These are phyloP conservation scores for Trichoderma reesei DNA, from an alignment of 495 filamentous ascomycete species.

Conservation along the genomic window DNA sequence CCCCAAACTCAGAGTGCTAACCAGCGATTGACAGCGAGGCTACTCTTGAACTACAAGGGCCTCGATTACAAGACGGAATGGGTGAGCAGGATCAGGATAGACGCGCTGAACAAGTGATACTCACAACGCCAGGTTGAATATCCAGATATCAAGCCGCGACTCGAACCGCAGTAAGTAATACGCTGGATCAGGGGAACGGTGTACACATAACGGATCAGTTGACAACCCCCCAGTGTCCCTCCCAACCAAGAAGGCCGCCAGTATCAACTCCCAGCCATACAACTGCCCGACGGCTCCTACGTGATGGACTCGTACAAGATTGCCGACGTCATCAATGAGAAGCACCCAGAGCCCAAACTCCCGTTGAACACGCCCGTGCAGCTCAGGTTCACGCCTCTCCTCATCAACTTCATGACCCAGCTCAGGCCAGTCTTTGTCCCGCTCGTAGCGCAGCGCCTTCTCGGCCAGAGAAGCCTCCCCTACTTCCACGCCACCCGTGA, in stretches of 20 bases:
- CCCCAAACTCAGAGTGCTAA: neutral
- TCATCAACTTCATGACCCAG: conserved; percentile 12
- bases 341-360: conserved; percentile 38
- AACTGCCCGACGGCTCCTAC: conserved; percentile 36
- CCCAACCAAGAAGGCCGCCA: conserved; percentile 10
- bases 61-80: conserved; percentile 50
- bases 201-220: neutral
- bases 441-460: conserved; percentile 21
- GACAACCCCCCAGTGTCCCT: conserved; percentile 19
- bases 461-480: conserved; percentile 26
- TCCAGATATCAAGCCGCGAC: neutral
- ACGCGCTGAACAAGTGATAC: neutral
- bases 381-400: conserved; percentile 17
- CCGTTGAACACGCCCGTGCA: conserved; percentile 37
- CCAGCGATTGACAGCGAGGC: neutral
- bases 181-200: neutral
- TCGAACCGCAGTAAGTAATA: neutral
- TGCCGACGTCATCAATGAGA: conserved; percentile 36
- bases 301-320: conserved; percentile 47
- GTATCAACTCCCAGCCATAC: conserved; percentile 43
- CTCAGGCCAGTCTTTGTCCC: conserved; percentile 23
- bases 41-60: conserved; percentile 41
- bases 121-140: neutral
- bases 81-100: conserved; percentile 17
- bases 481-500: conserved; percentile 37